Evolutionary conservation across 2,329 filamentous ascomycete species (phyloP).

Genomic region (Fusarium agapanthi): DNA sequence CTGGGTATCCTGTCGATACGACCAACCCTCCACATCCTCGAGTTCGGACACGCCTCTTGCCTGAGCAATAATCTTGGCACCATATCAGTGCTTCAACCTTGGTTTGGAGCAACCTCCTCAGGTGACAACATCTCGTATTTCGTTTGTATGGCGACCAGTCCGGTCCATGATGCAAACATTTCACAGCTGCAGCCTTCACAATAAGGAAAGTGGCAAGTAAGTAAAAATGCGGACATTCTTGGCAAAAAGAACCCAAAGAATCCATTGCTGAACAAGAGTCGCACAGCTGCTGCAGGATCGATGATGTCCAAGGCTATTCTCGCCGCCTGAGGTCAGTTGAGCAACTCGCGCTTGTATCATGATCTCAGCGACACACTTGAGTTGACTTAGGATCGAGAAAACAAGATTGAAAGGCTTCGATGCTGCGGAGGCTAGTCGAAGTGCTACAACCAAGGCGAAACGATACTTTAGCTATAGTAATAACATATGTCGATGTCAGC

Average conservation of each 20-base stretch:
- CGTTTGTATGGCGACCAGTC: background rate
- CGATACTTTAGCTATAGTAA: background rate
- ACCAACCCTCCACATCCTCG: background rate
- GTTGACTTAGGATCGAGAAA: background rate
- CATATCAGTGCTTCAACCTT: background rate
- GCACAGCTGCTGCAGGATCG: background rate
- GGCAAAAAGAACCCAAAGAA: background rate
- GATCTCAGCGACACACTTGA: conserved; percentile 1
- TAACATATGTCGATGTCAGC: no score
- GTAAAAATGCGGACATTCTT: background rate
- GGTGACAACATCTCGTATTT: background rate
- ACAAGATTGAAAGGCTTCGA: background rate
- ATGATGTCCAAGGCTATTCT: background rate
- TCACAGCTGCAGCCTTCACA: background rate
- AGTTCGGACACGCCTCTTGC: no score
- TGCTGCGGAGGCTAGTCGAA: background rate
- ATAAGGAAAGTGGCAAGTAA: background rate
- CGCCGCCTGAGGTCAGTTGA: background rate
- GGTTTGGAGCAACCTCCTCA: background rate
- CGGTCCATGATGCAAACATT: background rate
- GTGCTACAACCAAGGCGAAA: background rate
- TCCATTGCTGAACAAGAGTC: background rate
- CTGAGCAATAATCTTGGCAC: background rate
- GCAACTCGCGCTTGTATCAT: background rate
- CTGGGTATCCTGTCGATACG: background rate